Evolutionary conservation across 306 rosid genomes (phyloP), one percentile per base, ranked within the genome.

Genomic region (Lathyrus oleraceus): DNA sequence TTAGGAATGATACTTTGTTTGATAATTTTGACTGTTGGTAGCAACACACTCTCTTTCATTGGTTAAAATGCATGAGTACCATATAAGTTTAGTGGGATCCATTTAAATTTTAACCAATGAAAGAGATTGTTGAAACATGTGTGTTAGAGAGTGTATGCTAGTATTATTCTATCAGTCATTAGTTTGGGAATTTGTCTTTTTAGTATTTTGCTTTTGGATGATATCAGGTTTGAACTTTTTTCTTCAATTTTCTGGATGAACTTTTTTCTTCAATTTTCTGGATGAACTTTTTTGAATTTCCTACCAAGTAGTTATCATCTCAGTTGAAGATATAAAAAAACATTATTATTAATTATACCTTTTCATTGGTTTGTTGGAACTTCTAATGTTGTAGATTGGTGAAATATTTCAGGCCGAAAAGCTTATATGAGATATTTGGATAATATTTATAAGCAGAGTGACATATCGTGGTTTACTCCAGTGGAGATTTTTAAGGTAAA

Each of bases 381-480:
- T 42, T 43, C 79, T 75, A 59, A 78, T 72, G 15, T 19, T 43
- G 27, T 74, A 44, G 52, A 36, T 1, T 67, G 70, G 65, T 78
- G 76, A 45, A 42, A 61, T 45, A 70, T 79, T 85, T 72, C 87
- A 93, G 98, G 98, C 30, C 85, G 94, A 78, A 88, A 83, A 77
- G 94, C 88, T 74, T 93, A 93, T 78, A 81, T 90, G 94, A 82
- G 67, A 54, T 86, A 84, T 84, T 78, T 93, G 87, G 94, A 90
- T 67, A 83, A 76, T 80, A 75, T 90, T 69, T 93, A 93, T 88
- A 88, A 83, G 84, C 85, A 86, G 81, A 85, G 80, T 74, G 97
- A 78, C 70, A 64, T 88, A 51, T 82, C 96, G 11, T 93, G 98
- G 98, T 90, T 88, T 84, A 93, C 98, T 42, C 98, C 98, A 4